A percentile compares a stretch with the other conserved stretches of the same genome.
phyloP scores from a whole-genome alignment of 495 filamentous ascomycete species.

The Hypoxylon cercidicola region DNA sequence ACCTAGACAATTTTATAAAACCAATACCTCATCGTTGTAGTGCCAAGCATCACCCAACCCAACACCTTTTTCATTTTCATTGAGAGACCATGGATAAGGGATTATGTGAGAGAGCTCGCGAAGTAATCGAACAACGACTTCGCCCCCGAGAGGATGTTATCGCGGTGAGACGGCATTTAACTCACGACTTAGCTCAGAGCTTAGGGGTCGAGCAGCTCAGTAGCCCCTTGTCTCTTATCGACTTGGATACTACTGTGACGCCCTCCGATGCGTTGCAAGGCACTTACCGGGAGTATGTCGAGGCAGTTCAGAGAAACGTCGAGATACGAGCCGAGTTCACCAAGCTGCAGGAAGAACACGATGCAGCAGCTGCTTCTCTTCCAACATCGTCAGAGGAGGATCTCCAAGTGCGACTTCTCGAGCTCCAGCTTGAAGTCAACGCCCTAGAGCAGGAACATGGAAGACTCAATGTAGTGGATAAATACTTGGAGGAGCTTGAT shows the following conservation, averaged over 20 bases:
- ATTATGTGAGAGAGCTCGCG: constrained; percentile 33
- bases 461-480: constrained; percentile 60
- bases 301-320: constrained; percentile 68
- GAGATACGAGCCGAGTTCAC: constrained; percentile 62
- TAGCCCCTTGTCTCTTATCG: constrained; percentile 53
- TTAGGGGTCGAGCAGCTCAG: constrained; percentile 40
- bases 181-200: constrained; percentile 45
- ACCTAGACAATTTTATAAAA: neutral
- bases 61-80: constrained; percentile 15
- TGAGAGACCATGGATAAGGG: constrained; percentile 28
- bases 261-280: constrained; percentile 40
- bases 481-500: constrained; percentile 57
- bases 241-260: constrained; percentile 37
- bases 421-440: constrained; percentile 60
- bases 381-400: constrained; percentile 28
- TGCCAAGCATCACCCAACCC: neutral
- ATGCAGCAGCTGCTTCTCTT: constrained; percentile 23
- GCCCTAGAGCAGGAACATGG: constrained; percentile 65
- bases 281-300: constrained; percentile 63
- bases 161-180: constrained; percentile 44
- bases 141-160: constrained; percentile 50
- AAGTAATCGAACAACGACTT: constrained; percentile 43
- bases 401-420: constrained; percentile 49
- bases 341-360: constrained; percentile 45
- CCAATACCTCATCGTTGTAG: neutral